Base-by-base conservation (phyloP, 179 eudicot species). In the Beta corolliflora region DNA sequence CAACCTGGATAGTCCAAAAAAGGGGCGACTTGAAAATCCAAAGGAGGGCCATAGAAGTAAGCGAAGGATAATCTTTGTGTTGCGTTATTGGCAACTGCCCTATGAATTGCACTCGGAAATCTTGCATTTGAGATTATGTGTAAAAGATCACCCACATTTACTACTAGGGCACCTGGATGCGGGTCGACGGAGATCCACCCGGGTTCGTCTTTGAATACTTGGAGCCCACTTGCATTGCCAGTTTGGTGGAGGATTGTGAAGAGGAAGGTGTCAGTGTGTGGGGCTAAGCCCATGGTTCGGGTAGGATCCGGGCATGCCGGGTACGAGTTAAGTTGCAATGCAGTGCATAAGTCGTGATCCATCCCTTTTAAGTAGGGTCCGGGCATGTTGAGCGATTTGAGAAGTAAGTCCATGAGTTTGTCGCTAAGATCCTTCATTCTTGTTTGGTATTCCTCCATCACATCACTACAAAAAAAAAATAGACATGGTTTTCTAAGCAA, bases 221-320 rank as follows among this genome's bases (percentile, higher is more conserved):
- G 93, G 13, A 94, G 86, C 21, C 94, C 98, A 53, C 86, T 86
- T 9, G 88, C 78, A 53, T 82, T 77, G 82, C 84, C 83, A 80
- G 76, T 88, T 72, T 94, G 98, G 83, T 89, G 89, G 70, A 94
- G 93, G 79, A 94, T 88, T 55, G 98, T 94, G 79, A 94, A 84
- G 41, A 94, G 88, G 71, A 87, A 83, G 9, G 97, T 88, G 81
- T 94, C 98, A 0, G 97, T 94, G 78, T 94, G 97, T 0, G 85
- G 85, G 1, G 96, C 93, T 21, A 94, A 84, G 25, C 98, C 98
- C 91, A 91, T 91, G 64, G 96, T 92, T 13, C 83, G 90, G 61
- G 83, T 88, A 13, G 98, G 94, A 60, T 94, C 88, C 0, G 97
- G 96, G 68, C 97, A 91, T 5, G 89, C 53, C 21, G 95, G 98